Evolutionary conservation across 805 yeast genomes (phyloP).

Genomic region (Brettanomyces anomalus): DNA sequence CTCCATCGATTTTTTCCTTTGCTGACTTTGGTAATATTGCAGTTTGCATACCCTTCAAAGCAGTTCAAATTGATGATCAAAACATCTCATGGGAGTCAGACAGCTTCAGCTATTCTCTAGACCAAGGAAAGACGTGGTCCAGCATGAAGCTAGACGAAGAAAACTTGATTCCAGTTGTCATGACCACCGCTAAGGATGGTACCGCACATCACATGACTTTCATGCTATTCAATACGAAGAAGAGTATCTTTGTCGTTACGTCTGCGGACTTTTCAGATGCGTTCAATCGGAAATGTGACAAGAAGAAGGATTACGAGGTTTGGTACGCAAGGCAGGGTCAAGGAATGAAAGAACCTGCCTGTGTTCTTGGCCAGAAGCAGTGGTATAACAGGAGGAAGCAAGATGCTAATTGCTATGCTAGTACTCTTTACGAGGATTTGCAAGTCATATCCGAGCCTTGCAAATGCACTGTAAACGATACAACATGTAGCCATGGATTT

Average conservation of each 20-base stretch:
- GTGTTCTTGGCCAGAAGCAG: slow-evolving; percentile 65
- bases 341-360: slow-evolving; percentile 29
- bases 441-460: slow-evolving; percentile 46
- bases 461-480: slow-evolving; percentile 54
- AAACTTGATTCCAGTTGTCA: slow-evolving; percentile 16
- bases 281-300: slow-evolving; percentile 32
- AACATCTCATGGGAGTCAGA: slow-evolving; percentile 20
- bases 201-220: slow-evolving; percentile 52
- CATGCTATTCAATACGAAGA: slow-evolving; percentile 29
- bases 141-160: slow-evolving; percentile 35
- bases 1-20: slow-evolving; percentile 45
- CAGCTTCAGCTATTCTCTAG: slow-evolving; percentile 43
- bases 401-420: slow-evolving; percentile 55
- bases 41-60: slow-evolving; percentile 40
- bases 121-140: slow-evolving; percentile 66
- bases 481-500: slow-evolving; percentile 59
- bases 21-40: slow-evolving; percentile 77
- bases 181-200: slow-evolving; percentile 54
- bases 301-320: slow-evolving; percentile 51
- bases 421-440: slow-evolving; percentile 37
- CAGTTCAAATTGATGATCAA: slow-evolving; percentile 8
- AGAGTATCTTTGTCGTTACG: slow-evolving; percentile 16
- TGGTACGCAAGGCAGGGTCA: slow-evolving; percentile 43
- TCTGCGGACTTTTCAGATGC: slow-evolving; percentile 51
- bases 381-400: slow-evolving; percentile 55